phyloP scores from a whole-genome alignment of 257 asterid genomes.

The Primulina tabacum region DNA sequence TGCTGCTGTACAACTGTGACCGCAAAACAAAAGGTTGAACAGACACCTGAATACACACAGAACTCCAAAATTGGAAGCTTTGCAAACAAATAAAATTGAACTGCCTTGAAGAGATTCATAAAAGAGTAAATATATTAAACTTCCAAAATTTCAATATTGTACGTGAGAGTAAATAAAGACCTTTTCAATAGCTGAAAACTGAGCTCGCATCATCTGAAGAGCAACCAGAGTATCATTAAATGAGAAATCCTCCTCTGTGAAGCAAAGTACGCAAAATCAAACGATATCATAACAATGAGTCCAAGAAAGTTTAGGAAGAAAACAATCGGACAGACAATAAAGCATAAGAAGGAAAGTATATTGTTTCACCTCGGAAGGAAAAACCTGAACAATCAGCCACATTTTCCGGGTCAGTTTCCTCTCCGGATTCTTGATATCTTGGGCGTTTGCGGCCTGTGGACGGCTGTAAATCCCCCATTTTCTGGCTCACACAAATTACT shows the following conservation, averaged over 20 bases:
- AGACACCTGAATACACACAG: slow-evolving; percentile 54
- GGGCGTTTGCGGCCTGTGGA: slow-evolving; percentile 75
- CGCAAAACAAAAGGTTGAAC: slow-evolving; percentile 71
- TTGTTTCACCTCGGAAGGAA: slow-evolving; percentile 40
- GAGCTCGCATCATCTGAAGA: slow-evolving; percentile 91
- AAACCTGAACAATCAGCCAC: slow-evolving; percentile 30
- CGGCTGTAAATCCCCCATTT: slow-evolving; percentile 30
- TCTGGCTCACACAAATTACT: slow-evolving; percentile 19
- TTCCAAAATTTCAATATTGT: not conserved
- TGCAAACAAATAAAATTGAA: not conserved
- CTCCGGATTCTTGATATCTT: slow-evolving; percentile 32
- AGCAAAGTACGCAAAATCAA: not conserved
- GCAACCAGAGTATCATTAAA: slow-evolving; percentile 86
- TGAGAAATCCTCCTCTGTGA: slow-evolving; percentile 56
- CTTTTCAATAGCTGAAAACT: slow-evolving; percentile 60
- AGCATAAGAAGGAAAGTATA: not conserved
- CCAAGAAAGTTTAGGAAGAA: not conserved
- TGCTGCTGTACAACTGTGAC: slow-evolving; percentile 92
- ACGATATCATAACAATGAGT: not conserved
- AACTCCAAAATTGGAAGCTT: slow-evolving; percentile 7
- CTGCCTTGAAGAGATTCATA: not conserved
- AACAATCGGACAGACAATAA: not conserved
- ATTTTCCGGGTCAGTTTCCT: slow-evolving; percentile 26
- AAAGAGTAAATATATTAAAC: not conserved
- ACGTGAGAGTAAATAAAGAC: not conserved